A percentile compares a stretch with the other conserved stretches of the same genome.
These are phyloP conservation scores for Toxoplasma gondii DNA, from an alignment of 169 alveolate species.

Conservation along the genomic window DNA sequence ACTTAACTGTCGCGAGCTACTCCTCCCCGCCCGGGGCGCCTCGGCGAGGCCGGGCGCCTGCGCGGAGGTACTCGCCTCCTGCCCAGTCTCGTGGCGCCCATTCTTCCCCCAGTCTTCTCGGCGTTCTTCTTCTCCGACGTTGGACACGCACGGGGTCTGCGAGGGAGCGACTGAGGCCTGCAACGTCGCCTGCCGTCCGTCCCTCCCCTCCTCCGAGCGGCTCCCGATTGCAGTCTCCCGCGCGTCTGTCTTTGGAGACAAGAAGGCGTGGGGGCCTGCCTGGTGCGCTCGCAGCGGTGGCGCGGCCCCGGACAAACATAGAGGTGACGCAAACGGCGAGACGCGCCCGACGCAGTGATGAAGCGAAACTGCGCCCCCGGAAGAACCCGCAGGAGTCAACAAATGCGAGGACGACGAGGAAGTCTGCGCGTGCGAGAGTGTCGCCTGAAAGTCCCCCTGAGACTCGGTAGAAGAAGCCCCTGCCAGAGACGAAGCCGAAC, in stretches of 20 bases:
- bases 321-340: background rate
- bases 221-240: background rate
- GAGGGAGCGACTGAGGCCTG: background rate
- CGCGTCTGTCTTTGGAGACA: too few species aligned
- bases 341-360: background rate
- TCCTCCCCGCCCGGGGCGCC: too few species aligned
- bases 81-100: too few species aligned
- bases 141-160: too few species aligned
- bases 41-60: too few species aligned
- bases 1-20: too few species aligned
- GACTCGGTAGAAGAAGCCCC: background rate
- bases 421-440: background rate
- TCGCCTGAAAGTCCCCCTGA: background rate
- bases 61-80: too few species aligned
- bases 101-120: too few species aligned
- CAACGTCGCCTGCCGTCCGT: background rate
- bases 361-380: background rate
- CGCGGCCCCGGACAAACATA: background rate
- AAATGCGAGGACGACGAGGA: background rate
- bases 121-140: too few species aligned
- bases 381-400: background rate
- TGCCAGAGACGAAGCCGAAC: background rate
- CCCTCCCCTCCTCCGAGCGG: background rate
- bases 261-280: background rate
- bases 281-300: background rate